These are phyloP conservation scores for Gossypioides kirkii DNA, from an alignment of 345 rosid species.

Conservation along the genomic window DNA sequence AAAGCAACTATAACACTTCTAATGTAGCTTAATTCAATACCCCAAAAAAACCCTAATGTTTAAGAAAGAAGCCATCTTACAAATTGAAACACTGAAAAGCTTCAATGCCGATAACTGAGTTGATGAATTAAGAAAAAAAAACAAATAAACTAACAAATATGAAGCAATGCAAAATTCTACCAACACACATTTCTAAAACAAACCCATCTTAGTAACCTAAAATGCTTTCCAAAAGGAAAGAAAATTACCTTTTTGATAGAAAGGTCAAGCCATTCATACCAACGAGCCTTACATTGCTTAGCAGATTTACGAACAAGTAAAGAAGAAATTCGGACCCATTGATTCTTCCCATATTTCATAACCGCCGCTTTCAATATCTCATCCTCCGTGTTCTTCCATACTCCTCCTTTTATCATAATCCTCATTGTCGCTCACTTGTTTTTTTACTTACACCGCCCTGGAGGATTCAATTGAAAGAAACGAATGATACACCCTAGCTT, in stretches of 20 bases:
- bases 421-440: conserved; percentile 61
- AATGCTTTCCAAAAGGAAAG: too few relatives aligned
- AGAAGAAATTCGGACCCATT: conserved; percentile 97
- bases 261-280: conserved; percentile 99
- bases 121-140: neutral
- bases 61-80: neutral
- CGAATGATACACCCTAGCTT: neutral
- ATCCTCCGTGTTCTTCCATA: conserved; percentile 99
- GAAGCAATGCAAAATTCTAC: neutral
- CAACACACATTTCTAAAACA: neutral
- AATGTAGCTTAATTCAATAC: neutral
- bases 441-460: neutral
- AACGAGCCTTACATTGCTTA: conserved; percentile 99
- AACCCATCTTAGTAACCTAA: neutral
- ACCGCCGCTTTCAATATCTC: conserved; percentile 97
- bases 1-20: neutral
- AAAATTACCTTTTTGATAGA: conserved; percentile 79
- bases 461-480: neutral
- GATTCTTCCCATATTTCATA: conserved; percentile 98
- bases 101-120: conserved; percentile 4
- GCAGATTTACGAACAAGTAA: conserved; percentile 98
- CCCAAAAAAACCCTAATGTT: too few relatives aligned
- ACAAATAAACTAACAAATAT: neutral
- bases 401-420: conserved; percentile 99
- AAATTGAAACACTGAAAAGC: neutral